Evolutionary conservation across 371 early-diverging fungal genomes (phyloP), one percentile per base, ranked within the genome.

Genomic region (Mortierella sp.): DNA sequence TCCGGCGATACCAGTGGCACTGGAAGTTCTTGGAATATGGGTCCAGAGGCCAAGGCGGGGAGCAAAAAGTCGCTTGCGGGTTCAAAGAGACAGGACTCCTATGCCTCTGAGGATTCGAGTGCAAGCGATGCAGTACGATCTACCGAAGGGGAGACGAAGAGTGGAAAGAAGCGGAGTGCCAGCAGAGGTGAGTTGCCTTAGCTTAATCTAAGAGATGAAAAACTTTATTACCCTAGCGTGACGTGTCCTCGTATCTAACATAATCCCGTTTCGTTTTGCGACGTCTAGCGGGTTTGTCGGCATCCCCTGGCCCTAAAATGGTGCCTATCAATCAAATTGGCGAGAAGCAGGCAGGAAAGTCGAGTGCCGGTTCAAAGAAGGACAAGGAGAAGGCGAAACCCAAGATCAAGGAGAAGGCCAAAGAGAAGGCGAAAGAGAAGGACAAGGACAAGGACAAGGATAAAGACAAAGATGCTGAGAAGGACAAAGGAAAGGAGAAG

Each of bases 251-350:
- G 5, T 22, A 10, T 31, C 44, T 58, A 29, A 16, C 14, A 24
- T 4, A n/a, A n/a, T 45, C 6, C 24, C 1, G 47, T 16, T 2
- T 19, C 8, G n/a, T 44, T 3, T 1, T 39, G 24, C 16, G 11
- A 6, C 8, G 16, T 22, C n/a, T 53, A 68, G 67, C 63, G 8
- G 14, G 65, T 0, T 2, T 64, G 31, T n/a, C 68, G 19, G 58
- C 10, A 6, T 24, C 73, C 0, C 14, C 73, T 0, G 80, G 80
- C 3, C 80, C 80, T 2, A 67, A 41, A 24, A n/a, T 80, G 45
- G 80, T 80, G 4, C 76, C 80, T 8, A 80, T 80, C 39, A 58
- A 76, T 48, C 68, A 76, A 24, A 53, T 80, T 24, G 76, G 72
- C 31, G 76, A 69, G 24, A 68, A 69, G 24, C 22, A n/a, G 0